Percentiles rank a stretch among this genome's conserved stretches.
Conservation (phyloP, 2,329 filamentous ascomycete genomes). For the Lasiodiplodia sp. region DNA sequence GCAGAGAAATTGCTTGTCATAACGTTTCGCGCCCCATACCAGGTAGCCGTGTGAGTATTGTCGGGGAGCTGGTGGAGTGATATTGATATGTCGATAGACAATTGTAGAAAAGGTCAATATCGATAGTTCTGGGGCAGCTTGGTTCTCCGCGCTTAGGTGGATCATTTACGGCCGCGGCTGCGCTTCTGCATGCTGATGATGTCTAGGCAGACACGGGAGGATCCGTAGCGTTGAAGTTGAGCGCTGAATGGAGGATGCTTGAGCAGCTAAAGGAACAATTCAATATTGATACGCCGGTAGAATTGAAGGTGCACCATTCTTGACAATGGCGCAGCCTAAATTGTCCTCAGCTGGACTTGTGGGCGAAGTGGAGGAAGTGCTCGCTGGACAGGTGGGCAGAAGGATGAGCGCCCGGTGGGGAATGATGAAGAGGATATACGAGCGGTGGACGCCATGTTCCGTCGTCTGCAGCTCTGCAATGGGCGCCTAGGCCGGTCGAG, state of each 20-base stretch:
- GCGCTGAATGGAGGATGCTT: neutral
- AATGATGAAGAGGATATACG: conserved; percentile 20
- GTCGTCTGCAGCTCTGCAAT: neutral
- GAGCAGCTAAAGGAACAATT: neutral
- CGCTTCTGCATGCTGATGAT: neutral
- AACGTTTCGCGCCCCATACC: neutral
- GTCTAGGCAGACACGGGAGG: neutral
- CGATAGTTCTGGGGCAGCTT: neutral
- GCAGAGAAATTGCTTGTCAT: conserved; percentile 17
- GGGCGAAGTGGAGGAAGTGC: neutral
- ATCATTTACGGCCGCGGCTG: neutral
- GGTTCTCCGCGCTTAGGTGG: neutral
- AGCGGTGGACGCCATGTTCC: neutral
- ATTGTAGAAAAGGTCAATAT: neutral
- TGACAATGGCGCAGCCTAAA: neutral
- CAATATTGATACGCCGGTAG: neutral
- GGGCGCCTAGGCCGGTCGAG: neutral
- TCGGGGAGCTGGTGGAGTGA: conserved; percentile 6
- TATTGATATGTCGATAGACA: neutral
- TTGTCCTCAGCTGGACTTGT: neutral
- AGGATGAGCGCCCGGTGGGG: conserved; percentile 21
- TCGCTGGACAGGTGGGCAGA: neutral
- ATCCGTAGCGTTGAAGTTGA: neutral
- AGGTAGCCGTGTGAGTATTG: conserved; percentile 1
- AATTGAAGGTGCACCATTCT: neutral